Percentiles rank a stretch among this genome's conserved stretches.
Evolutionary conservation across 169 alveolate species (phyloP).

Genomic region (Plasmodium sp.): DNA sequence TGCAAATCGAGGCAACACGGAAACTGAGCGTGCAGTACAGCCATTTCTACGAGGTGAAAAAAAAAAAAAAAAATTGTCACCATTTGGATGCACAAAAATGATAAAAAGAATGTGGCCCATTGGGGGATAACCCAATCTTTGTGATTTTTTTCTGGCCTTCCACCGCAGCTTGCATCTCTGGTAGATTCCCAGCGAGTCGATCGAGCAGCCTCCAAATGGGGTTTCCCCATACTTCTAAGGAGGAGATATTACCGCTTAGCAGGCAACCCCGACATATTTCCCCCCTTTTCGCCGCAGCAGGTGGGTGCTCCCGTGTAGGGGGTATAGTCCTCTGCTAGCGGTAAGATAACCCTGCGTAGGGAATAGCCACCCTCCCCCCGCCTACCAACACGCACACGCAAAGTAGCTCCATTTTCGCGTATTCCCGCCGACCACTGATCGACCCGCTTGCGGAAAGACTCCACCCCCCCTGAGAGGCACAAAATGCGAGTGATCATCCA

Average conservation of each 20-base stretch:
- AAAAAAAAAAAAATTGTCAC: too few relatives aligned
- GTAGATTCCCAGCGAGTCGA: background rate
- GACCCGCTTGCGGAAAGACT: background rate
- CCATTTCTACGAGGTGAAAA: background rate
- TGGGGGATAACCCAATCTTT: background rate
- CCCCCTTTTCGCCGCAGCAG: too few relatives aligned
- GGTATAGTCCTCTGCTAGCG: background rate
- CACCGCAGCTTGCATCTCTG: background rate
- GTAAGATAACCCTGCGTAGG: background rate
- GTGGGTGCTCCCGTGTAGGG: background rate
- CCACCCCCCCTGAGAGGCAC: background rate
- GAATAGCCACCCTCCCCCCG: background rate
- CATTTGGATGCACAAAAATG: background rate
- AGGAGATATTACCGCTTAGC: background rate
- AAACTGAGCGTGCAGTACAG: background rate
- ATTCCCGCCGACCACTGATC: background rate
- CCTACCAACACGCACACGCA: background rate
- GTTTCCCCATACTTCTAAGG: background rate
- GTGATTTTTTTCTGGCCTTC: background rate
- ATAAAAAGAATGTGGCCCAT: background rate
- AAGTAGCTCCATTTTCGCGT: background rate
- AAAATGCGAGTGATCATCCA: constrained; percentile 53
- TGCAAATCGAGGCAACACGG: background rate
- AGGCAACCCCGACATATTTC: background rate
- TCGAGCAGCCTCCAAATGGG: background rate